Base-by-base conservation (phyloP, 1,139 yeast genomes). In the Candida labiduridarum region DNA sequence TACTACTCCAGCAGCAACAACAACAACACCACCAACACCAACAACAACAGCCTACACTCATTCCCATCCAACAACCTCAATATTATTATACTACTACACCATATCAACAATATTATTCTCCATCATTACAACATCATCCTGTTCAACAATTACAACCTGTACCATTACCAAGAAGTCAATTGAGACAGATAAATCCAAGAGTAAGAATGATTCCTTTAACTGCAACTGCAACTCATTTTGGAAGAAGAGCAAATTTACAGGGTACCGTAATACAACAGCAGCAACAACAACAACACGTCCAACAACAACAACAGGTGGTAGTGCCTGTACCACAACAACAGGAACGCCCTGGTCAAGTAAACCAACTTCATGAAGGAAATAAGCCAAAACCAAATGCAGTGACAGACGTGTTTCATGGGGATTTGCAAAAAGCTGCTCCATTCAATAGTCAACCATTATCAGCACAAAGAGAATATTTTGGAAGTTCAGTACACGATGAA, bases 361-460 rank as follows among this genome's bases (percentile, higher is more conserved):
- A 15, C 6, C 40, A 18, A 18, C 14, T 27, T 2, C 44, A 36
- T 22, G 44, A 30, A 19, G 14, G 19, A 19, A 22, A 10, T 7
- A 11, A 16, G n/a, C 9, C 42, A 33, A 45, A 45, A 16, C 14
- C 50, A 19, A 52, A 47, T 41, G 33, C 53, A 11, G 78, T 75
- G 4, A 75, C 80, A 7, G 85, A 81, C 57, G 80, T 81, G 2
- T 82, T 78, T 59, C 72, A 69, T 46, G 80, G 78, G 3, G 82
- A 79, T 53, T 69, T 68, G 36, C 67, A 76, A 19, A 72, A 71
- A 53, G 72, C 69, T 35, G 85, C 85, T 0, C 86, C 85, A 3
- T 57, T 78, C 34, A 66, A 67, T 30, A 78, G 83, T 3, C 86
- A 82, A 59, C 86, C 87, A 9, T 67, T 81, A 30, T 75, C 82